Base-by-base conservation (phyloP, 495 filamentous ascomycete genomes). In the Bathelium albidoporum region DNA sequence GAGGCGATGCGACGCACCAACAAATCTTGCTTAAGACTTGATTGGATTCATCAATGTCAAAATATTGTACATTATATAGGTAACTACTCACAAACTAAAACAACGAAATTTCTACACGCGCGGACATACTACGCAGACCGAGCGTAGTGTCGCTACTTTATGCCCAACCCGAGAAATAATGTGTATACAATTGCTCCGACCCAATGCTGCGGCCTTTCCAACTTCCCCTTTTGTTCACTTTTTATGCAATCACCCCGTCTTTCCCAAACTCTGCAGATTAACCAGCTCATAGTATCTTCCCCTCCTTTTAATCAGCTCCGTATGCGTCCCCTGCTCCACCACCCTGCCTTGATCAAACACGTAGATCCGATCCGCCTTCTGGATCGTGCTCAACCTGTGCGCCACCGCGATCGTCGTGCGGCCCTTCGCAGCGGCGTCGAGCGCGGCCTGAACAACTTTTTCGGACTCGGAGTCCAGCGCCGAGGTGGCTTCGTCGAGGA, bases 401-500 rank as follows among this genome's bases (percentile, higher is more conserved):
- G 86, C 82, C 41, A 96, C 89, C 24, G 90, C 87, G 60, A 96
- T 85, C 1, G 89, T 90, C 0, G 90, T 96, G 58, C 87, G 84
- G 11, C 85, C 87, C 60, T 79, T 77, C 1, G 88, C 79, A 67
- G 85, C 89, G 62, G 81, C 79, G 43, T 91, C 85, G 60, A 95
- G 76, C 1, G 84, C 85, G 2, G 86, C 83, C 72, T 94, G 87
- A 52, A 95, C 75, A 16, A 86, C 77, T 29, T 77, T 76, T 70
- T 92, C 89, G 63, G 84, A 87, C 45, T 81, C 82, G 9, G 84
- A 81, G 70, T 96, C 91, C 26, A 96, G 73, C 26, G 90, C 88
- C 68, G 85, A 87, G 0, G 90, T 96, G 5, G 87, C 87, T 70
- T 96, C 91, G 67, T 96, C 91, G 55, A 97, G 73, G 36, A 97